Conservation (phyloP, 2,329 filamentous ascomycete species). For the Paracorniculantispora psalliotae region DNA sequence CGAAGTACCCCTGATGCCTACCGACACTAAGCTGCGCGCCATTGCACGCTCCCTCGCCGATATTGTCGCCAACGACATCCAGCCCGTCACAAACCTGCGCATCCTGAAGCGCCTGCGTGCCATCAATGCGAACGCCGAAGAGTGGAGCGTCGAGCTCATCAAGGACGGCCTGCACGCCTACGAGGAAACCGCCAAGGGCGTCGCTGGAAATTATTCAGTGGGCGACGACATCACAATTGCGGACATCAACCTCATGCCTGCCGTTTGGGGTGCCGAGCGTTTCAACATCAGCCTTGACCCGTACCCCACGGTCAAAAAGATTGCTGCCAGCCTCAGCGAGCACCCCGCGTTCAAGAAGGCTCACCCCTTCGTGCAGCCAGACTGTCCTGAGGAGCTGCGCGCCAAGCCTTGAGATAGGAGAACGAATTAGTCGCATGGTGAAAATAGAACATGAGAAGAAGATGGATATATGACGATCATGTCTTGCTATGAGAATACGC, state of each 20-base stretch:
- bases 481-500: background rate
- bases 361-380: slow-evolving; percentile 50
- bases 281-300: slow-evolving; percentile 46
- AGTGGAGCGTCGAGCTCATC: slow-evolving; percentile 49
- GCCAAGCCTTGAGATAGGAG: background rate
- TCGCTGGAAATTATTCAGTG: slow-evolving; percentile 48
- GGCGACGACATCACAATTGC: slow-evolving; percentile 53
- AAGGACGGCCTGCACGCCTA: slow-evolving; percentile 51
- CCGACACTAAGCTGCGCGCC: slow-evolving; percentile 39
- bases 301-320: slow-evolving; percentile 42
- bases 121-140: slow-evolving; percentile 37
- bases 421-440: too few species aligned
- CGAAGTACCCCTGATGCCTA: slow-evolving; percentile 39
- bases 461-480: background rate
- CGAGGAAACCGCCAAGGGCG: slow-evolving; percentile 37
- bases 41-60: slow-evolving; percentile 46
- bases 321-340: slow-evolving; percentile 42
- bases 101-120: slow-evolving; percentile 45
- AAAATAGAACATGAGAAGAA: too few species aligned
- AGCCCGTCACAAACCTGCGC: slow-evolving; percentile 55
- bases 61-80: slow-evolving; percentile 53
- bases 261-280: slow-evolving; percentile 51
- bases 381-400: slow-evolving; percentile 35
- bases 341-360: slow-evolving; percentile 47
- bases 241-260: slow-evolving; percentile 54